Base-by-base conservation (phyloP, 768 basidiomycete species). In the Collybia sordida region DNA sequence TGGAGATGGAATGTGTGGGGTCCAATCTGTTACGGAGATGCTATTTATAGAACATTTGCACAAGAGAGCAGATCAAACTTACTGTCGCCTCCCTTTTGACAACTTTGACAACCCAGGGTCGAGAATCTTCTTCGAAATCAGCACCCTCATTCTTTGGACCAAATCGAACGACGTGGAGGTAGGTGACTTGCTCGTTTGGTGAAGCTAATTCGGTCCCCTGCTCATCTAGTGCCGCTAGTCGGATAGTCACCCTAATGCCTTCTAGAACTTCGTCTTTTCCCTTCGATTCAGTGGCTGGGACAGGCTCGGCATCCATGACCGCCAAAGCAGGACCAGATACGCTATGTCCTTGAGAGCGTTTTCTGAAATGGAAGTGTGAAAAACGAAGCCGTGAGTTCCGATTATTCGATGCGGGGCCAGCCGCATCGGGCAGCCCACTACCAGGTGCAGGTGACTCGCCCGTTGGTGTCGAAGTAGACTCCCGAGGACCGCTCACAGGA, bases 1-100 rank as follows among this genome's bases (percentile, higher is more conserved):
- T 96, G 93, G 24, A 98, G 74, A 47, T 94, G 88, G 83, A 98
- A 98, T 0, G 92, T 93, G 62, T 95, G 93, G 4, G 87, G 79
- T 3, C 94, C 94, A 61, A 98, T 97, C 86, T 89, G 59, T 17
- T 52, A 12, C 23, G 49, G n/a, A 42, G 17, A 39, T 45, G 53
- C 43, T 25, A 53, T 18, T 42, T 28, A 37, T 41, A 35, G 39
- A 39, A 15, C 42, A 18, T 18, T 12, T 41, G 42, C n/a, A 11
- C 5, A 31, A 12, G 31, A 14, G 9, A 31, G 14, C 9, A 31
- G 4, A 11, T 31, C 31, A 31, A 18, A 65, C 79, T 53, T 41
- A 86, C 86, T 47, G 86, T 86, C 25, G 94, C 94, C 66, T 98
- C 94, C 38, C 94, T 81, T 64, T 93, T 90, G 50, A 94, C 86